Percentiles rank a stretch among this genome's conserved stretches.
Evolutionary conservation across 768 basidiomycete genomes (phyloP).

Genomic region (Mycena sanguinolenta): DNA sequence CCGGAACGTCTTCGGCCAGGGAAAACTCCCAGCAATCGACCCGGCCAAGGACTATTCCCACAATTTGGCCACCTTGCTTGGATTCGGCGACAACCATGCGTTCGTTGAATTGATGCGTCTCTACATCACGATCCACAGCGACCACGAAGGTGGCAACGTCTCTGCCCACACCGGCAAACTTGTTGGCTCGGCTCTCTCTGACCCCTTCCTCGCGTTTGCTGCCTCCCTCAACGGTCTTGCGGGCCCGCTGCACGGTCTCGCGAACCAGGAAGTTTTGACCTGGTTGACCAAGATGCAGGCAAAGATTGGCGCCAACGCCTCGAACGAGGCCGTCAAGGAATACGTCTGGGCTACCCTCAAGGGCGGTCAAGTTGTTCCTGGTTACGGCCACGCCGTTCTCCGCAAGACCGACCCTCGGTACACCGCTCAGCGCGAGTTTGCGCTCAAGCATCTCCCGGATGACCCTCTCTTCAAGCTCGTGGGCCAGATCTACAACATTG

Average conservation of each 20-base stretch:
- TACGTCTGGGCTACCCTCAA: constrained; percentile 97
- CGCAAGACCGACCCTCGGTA: constrained; percentile 95
- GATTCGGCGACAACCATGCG: constrained; percentile 87
- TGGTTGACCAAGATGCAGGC: constrained; percentile 96
- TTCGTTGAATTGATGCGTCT: constrained; percentile 96
- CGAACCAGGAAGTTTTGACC: constrained; percentile 96
- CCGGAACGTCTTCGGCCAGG: constrained; percentile 88
- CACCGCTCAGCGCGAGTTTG: constrained; percentile 91
- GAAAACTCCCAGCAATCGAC: constrained; percentile 91
- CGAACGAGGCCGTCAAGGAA: constrained; percentile 90
- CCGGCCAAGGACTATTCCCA: constrained; percentile 86
- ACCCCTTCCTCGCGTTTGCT: constrained; percentile 95
- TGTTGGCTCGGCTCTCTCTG: constrained; percentile 95
- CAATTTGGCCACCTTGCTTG: constrained; percentile 91
- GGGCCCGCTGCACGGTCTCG: constrained; percentile 95
- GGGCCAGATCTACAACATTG: constrained; percentile 87
- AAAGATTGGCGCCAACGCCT: constrained; percentile 87
- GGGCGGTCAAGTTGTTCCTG: constrained; percentile 93
- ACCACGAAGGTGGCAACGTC: constrained; percentile 99
- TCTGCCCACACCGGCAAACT: constrained; percentile 95
- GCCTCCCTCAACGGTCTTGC: constrained; percentile 97
- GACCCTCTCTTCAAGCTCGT: constrained; percentile 97
- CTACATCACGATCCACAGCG: constrained; percentile 98
- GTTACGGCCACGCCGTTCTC: constrained; percentile 89
- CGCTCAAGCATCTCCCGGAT: constrained; percentile 84